phyloP scores from a whole-genome alignment of 2,329 filamentous ascomycete genomes.

The Neofusicoccum ribis region DNA sequence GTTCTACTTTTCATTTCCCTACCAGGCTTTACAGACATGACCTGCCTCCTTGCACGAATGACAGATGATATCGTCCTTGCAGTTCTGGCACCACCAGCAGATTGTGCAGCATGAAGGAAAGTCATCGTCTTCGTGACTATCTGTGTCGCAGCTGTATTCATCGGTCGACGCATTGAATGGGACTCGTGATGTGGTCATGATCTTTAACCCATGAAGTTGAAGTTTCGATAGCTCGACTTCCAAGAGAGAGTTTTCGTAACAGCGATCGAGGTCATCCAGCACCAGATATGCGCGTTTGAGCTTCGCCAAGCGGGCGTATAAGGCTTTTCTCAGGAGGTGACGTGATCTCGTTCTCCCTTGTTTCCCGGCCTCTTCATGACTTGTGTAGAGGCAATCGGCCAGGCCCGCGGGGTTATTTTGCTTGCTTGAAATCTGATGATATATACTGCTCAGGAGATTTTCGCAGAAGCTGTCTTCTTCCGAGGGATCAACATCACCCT shows the following conservation, averaged over 20 bases:
- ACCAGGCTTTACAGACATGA: not conserved
- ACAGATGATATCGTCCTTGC: not conserved
- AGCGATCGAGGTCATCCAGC: slow-evolving; percentile 8
- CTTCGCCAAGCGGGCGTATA: not conserved
- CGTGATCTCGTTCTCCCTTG: not conserved
- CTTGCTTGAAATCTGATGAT: not conserved
- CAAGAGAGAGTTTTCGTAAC: not conserved
- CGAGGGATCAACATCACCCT: not conserved
- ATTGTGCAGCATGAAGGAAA: not conserved
- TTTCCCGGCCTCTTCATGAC: not conserved
- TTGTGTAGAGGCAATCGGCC: not conserved
- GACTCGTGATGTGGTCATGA: slow-evolving; percentile 3
- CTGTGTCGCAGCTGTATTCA: not conserved
- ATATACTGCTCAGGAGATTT: slow-evolving; percentile 4
- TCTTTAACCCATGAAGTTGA: not conserved
- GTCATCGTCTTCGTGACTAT: not conserved
- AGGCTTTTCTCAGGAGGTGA: not conserved
- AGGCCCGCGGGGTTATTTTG: not conserved
- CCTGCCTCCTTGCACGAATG: not conserved
- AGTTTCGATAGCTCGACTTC: not conserved
- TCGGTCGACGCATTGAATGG: not conserved
- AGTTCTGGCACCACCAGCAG: not conserved
- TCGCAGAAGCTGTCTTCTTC: not conserved
- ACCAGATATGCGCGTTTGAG: not conserved
- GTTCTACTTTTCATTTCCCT: not conserved